These are phyloP conservation scores for Babesia ovis DNA, from an alignment of 169 alveolate species.

Conservation along the genomic window DNA sequence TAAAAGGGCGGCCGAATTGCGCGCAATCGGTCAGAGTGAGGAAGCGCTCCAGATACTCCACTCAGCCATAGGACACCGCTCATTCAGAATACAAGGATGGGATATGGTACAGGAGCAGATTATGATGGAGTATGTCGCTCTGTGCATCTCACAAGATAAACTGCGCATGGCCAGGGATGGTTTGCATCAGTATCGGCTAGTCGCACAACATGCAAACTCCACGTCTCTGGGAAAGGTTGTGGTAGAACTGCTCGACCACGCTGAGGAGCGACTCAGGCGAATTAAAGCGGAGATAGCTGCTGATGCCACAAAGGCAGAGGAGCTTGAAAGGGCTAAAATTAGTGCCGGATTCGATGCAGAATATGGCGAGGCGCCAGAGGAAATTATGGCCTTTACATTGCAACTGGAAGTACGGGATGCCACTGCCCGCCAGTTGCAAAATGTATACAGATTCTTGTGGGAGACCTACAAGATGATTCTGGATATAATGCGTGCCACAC, in stretches of 20 bases:
- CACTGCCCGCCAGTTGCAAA: conserved; percentile 77
- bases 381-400: conserved; percentile 79
- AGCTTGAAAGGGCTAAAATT: conserved; percentile 59
- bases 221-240: conserved; percentile 89
- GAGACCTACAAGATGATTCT: conserved; percentile 93
- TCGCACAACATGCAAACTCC: conserved; percentile 87
- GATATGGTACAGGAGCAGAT: conserved; percentile 88
- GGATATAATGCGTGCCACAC: conserved; percentile 92
- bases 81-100: conserved; percentile 88
- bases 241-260: conserved; percentile 85
- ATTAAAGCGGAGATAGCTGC: conserved; percentile 75
- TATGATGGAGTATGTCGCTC: conserved; percentile 86
- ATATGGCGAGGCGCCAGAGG: conserved; percentile 84
- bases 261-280: conserved; percentile 82
- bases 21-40: conserved; percentile 87
- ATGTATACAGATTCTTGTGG: conserved; percentile 89
- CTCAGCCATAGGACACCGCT: conserved; percentile 86
- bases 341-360: conserved; percentile 53
- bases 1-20: conserved; percentile 88
- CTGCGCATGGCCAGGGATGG: conserved; percentile 90
- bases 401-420: conserved; percentile 83
- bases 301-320: conserved; percentile 47
- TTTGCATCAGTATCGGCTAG: conserved; percentile 86
- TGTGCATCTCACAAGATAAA: conserved; percentile 85
- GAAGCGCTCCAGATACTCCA: conserved; percentile 87